Base-by-base conservation (phyloP, 2,329 filamentous ascomycete species). In the Diaporthe velutina region DNA sequence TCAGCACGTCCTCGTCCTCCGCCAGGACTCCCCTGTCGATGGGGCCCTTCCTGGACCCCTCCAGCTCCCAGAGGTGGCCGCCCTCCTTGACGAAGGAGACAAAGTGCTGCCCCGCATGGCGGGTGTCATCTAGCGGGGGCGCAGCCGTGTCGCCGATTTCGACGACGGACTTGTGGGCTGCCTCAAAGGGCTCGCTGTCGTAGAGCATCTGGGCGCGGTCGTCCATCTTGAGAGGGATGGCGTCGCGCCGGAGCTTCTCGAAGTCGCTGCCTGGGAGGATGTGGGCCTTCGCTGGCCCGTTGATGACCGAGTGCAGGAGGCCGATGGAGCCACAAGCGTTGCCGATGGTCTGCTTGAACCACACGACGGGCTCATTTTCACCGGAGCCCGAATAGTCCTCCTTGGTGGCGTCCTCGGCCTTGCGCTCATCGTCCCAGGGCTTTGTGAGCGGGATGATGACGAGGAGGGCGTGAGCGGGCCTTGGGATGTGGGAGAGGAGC, bases 321-420 rank as follows among this genome's bases (percentile, higher is more conserved):
- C 92, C 95, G 80, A 95, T 95, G 30, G 96, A 88, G 0, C 95
- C 95, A 81, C 94, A 97, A 0, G 94, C 93, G 81, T 97, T 93
- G 74, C 91, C 90, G 79, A 97, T 97, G 0, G 94, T 97, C 83
- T 97, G 95, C 80, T 92, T 92, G 85, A 95, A 97, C 94, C 94
- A 97, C 25, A 94, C 85, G 0, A 96, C 91, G 9, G 93, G 90
- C 78, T 96, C 93, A 0, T 84, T 81, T 7, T 80, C 78, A 2
- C 83, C 83, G 10, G 77, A 76, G 30, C 80, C 80, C 45, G 80
- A 74, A 76, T 86, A 85, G 71, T 91, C 88, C 81, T 90, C 90
- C 79, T 82, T 82, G 48, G 79, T 76, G 45, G 87, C 85, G 83
- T 93, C 91, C 83, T 93, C 93, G 72, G 89, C 88, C 71, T 87